Evolutionary conservation across 2,329 filamentous ascomycete species (phyloP).

Genomic region (Microthyrium microscopicum): DNA sequence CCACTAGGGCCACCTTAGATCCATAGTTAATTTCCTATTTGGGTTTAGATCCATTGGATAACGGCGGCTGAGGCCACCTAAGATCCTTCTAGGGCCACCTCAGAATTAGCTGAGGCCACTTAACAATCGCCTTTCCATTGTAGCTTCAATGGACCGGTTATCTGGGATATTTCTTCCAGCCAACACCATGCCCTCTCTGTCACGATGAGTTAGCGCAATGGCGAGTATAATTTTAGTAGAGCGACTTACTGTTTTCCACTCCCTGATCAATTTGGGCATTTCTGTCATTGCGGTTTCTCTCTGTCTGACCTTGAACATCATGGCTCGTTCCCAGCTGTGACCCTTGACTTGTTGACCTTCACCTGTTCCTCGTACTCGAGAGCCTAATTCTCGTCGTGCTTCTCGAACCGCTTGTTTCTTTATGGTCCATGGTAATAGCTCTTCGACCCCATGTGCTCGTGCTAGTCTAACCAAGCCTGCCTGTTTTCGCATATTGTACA

Average conservation of each 20-base stretch:
- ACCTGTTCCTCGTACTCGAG: constrained; percentile 84
- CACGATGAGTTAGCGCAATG: constrained; percentile 19
- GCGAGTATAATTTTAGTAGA: constrained; percentile 8
- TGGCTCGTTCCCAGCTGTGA: constrained; percentile 75
- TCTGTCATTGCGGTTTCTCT: constrained; percentile 82
- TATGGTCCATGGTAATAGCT: constrained; percentile 57
- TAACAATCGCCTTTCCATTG: too few species aligned
- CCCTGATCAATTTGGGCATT: constrained; percentile 81
- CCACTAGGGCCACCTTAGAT: too few species aligned
- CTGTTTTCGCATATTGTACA: constrained; percentile 71
- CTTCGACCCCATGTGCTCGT: constrained; percentile 58
- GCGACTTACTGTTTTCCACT: constrained; percentile 73
- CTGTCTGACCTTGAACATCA: constrained; percentile 71
- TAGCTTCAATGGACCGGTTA: too few species aligned
- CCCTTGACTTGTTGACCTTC: constrained; percentile 89
- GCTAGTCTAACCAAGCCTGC: constrained; percentile 84
- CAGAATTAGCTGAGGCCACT: too few species aligned
- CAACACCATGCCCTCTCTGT: constrained; percentile 52
- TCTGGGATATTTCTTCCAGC: constrained; percentile 61
- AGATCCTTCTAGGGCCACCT: too few species aligned
- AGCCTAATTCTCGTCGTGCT: constrained; percentile 57
- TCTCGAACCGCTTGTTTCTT: constrained; percentile 62
- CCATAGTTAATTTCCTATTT: too few species aligned
- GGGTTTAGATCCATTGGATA: too few species aligned
- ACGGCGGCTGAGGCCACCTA: too few species aligned